Evolutionary conservation across 208 protist species (phyloP), one percentile per base, ranked within the genome.

Genomic region (Acanthamoeba culbertsoni): DNA sequence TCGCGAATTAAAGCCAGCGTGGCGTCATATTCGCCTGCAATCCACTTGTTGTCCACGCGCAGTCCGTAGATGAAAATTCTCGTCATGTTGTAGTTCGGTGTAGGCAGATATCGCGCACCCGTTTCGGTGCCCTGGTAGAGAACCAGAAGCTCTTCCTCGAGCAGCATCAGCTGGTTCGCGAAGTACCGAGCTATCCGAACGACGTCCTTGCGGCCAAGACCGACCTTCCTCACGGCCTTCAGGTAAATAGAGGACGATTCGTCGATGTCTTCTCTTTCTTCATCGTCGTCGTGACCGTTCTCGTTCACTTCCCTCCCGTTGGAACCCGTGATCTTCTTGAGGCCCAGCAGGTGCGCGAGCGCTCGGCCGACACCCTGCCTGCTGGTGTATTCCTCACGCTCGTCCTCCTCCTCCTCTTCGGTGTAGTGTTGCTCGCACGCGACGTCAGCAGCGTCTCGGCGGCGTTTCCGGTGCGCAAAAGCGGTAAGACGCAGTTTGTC

Each of bases 41-140:
- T 82, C 71, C 71, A 82, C 71, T 53, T 46, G 71, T 82, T 82
- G 23, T 82, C 71, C 20, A 82, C 71, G 2, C 71, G 71, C 3
- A 82, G 71, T 37, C 71, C 71, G 71, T 82, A 82, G 37, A 82
- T 82, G 71, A 82, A 82, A 18, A 82, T 31, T 14, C 28, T 35
- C 10, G 42, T 35, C 71, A 82, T 82, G 43, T 53, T 46, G 71
- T 82, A 82, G 71, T 6, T 55, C 71, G 26, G 10, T 18, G 45
- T 12, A 7, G 71, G 53, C 23, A 82, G 71, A n/a, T 55, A 55
- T 18, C 71, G 71, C 45, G 46, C 71, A 10, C 71, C 71, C 42
- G 53, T 82, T 43, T 82, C 71, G 26, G 71, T 82, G 20, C 71
- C 71, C 71, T 82, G 71, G 45, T 82, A 82, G 42, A 82, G 71